A percentile compares a stretch with the other conserved stretches of the same genome.
phyloP scores from a whole-genome alignment of 202 grass and related monocot genomes.

The Schoenoplectus tabernaemontani region DNA sequence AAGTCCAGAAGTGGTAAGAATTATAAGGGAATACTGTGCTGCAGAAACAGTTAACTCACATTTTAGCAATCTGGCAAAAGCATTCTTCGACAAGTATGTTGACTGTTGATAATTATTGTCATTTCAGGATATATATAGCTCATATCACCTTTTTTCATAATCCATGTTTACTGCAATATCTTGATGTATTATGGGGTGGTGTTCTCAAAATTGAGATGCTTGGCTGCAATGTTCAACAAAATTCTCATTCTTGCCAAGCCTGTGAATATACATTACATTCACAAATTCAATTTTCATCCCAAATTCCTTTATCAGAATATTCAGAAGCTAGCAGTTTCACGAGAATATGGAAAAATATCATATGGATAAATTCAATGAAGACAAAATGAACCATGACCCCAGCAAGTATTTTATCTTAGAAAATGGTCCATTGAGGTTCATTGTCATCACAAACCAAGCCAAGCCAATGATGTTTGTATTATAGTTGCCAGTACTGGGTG shows the following conservation, averaged over 20 bases:
- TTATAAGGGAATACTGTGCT: slow-evolving; percentile 49
- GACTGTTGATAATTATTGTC: slow-evolving; percentile 29
- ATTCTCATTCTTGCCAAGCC: background rate
- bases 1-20: slow-evolving; percentile 50
- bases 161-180: background rate
- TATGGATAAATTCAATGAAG: too few species aligned
- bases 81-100: slow-evolving; percentile 71
- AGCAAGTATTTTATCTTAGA: too few species aligned
- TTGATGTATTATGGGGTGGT: background rate
- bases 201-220: background rate
- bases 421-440: too few species aligned
- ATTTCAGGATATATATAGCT: background rate
- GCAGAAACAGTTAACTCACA: slow-evolving; percentile 39
- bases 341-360: too few species aligned
- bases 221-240: background rate
- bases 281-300: background rate
- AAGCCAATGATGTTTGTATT: too few species aligned
- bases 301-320: too few species aligned
- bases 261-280: too few species aligned
- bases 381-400: too few species aligned
- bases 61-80: slow-evolving; percentile 78
- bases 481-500: too few species aligned
- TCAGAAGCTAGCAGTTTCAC: too few species aligned
- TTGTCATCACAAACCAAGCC: too few species aligned
- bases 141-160: background rate